Percentiles rank a stretch among this genome's conserved stretches.
Evolutionary conservation across 129 eudicot species (phyloP).

Genomic region (Pulicaria dysenterica): DNA sequence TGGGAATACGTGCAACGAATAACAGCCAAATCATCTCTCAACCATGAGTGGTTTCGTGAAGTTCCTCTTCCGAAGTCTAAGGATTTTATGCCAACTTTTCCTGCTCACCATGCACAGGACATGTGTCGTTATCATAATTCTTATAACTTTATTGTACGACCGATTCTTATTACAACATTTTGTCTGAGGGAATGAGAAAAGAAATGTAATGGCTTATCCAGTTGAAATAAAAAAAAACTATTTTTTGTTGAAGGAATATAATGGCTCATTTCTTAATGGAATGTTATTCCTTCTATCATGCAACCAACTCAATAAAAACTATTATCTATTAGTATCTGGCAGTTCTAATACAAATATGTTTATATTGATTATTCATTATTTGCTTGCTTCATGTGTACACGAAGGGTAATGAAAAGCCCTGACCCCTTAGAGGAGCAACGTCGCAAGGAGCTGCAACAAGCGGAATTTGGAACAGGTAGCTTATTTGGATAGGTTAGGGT

Average conservation of each 20-base stretch:
- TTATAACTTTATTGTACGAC: neutral
- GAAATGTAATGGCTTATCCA: too few relatives aligned
- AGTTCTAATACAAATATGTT: too few relatives aligned
- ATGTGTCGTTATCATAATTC: constrained; percentile 43
- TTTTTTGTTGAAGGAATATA: too few relatives aligned
- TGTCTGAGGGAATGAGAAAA: too few relatives aligned
- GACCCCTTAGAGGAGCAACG: constrained; percentile 98
- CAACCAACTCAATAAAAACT: too few relatives aligned
- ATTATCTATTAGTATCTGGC: too few relatives aligned
- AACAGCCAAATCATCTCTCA: constrained; percentile 86
- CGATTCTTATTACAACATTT: neutral
- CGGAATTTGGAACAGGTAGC: constrained; percentile 85
- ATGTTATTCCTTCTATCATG: too few relatives aligned
- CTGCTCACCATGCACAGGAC: constrained; percentile 97
- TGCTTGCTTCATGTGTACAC: constrained; percentile 55
- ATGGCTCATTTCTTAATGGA: too few relatives aligned
- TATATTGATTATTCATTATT: constrained; percentile 15
- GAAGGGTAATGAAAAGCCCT: constrained; percentile 92
- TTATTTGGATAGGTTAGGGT: constrained; percentile 65
- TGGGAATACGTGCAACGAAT: constrained; percentile 57
- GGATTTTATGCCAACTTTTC: constrained; percentile 98
- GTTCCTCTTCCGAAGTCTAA: constrained; percentile 96
- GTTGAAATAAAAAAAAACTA: too few relatives aligned
- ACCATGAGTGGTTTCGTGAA: constrained; percentile 95
- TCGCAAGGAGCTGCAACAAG: constrained; percentile 83